Conservation (phyloP, 257 asterid species). For the Fraxinus cuspidata region DNA sequence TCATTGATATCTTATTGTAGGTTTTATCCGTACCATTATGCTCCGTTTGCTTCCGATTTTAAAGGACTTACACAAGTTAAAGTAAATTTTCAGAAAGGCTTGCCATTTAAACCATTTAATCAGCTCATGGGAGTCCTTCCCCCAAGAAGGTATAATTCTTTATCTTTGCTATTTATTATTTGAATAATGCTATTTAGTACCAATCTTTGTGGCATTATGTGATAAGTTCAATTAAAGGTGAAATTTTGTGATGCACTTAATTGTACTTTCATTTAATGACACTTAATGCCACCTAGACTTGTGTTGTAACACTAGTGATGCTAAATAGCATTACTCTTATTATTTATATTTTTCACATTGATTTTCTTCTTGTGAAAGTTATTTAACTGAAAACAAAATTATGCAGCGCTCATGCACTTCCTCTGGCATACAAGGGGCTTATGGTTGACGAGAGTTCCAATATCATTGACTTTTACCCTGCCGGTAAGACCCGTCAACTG, state of each 20-base stretch:
- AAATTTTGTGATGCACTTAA: too few species aligned
- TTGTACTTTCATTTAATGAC: too few species aligned
- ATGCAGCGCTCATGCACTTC: slow-evolving; percentile 59
- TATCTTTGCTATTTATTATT: neutral
- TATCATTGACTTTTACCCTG: slow-evolving; percentile 52
- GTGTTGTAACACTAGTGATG: too few species aligned
- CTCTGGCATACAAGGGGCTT: slow-evolving; percentile 38
- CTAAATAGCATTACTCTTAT: too few species aligned
- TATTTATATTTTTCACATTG: neutral
- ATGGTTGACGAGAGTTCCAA: slow-evolving; percentile 46
- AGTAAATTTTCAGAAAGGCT: slow-evolving; percentile 44
- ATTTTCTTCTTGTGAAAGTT: neutral
- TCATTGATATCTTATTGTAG: slow-evolving; percentile 26
- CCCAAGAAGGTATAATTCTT: slow-evolving; percentile 46
- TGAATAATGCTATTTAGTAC: too few species aligned
- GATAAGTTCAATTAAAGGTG: too few species aligned
- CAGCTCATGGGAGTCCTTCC: slow-evolving; percentile 75
- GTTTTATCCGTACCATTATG: slow-evolving; percentile 61
- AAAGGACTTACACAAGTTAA: slow-evolving; percentile 49
- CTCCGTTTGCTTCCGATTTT: slow-evolving; percentile 63
- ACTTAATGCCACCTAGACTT: too few species aligned
- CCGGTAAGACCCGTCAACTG: slow-evolving; percentile 29
- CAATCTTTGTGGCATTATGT: too few species aligned
- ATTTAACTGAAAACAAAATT: slow-evolving; percentile 5
- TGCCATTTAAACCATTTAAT: slow-evolving; percentile 61